Base-by-base conservation (phyloP, 345 rosid species). In the Hirschfeldia incana region DNA sequence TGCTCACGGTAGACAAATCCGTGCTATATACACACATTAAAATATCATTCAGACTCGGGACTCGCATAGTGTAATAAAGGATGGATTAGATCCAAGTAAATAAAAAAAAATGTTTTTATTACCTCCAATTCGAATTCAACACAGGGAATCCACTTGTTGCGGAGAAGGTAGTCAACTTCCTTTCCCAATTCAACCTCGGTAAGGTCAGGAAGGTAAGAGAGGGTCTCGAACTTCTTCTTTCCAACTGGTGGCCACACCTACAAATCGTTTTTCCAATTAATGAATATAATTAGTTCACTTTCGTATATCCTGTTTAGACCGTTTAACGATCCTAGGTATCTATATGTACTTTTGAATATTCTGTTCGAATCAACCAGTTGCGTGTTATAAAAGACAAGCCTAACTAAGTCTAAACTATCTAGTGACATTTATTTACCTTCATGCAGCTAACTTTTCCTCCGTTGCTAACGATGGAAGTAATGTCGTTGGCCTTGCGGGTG, bases 231-330 rank as follows among this genome's bases (percentile, higher is more conserved):
- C 60, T 53, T 53, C 60, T 53, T 53, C 60, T 53, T 53, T 53
- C 60, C 60, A 53, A 53, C 1, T 53, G 60, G 60, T 53, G 60
- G 60, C 60, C 60, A 53, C 60, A 53, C 60, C 88, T 85, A 58
- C 46, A 10, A 51, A 32, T 49, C 26, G 26, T 36, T 65, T 39
- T 78, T 37, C 36, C 36, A 55, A 39, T 34, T 60, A 8, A 57
- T 8, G 27, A 60, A 60, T 4, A 60, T 60, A n/a, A n/a, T n/a
- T 28, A 60, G 3, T 62, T 61, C 65, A 28, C 16, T 60, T 60
- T 61, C 5, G 8, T 12, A 58, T 29, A 28, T 57, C 17, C 27
- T 17, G 28, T 53, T 51, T 16, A 53, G 27, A 53, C 59, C 26
- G 16, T 53, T 53, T 16, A 53, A 6, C 60, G 27, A 15, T 53